phyloP scores from a whole-genome alignment of 2,329 filamentous ascomycete species.

The Xylariales sp. region DNA sequence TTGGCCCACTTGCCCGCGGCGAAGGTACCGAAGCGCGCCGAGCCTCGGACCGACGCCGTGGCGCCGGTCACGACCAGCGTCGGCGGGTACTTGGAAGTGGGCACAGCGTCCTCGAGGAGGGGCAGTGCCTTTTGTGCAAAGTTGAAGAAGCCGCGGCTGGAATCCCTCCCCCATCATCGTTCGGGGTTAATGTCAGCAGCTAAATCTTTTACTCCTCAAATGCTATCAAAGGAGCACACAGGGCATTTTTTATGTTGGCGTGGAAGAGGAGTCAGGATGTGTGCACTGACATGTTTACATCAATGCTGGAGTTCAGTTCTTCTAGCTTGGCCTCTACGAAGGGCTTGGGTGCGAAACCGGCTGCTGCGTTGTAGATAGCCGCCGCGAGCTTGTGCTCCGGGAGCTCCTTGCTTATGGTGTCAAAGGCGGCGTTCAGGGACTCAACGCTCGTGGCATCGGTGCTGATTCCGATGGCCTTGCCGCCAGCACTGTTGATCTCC shows the following conservation, averaged over 20 bases:
- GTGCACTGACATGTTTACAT: constrained; percentile 39
- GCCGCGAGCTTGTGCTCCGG: constrained; percentile 53
- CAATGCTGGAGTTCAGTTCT: constrained; percentile 42
- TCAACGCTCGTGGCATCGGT: constrained; percentile 53
- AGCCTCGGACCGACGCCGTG: constrained; percentile 73
- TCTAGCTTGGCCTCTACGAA: constrained; percentile 50
- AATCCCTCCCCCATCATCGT: no score
- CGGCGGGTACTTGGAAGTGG: constrained; percentile 58
- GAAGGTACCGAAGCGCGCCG: constrained; percentile 65
- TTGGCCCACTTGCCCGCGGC: constrained; percentile 77
- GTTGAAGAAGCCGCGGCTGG: constrained; percentile 64
- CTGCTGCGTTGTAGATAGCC: constrained; percentile 68
- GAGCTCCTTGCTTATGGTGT: constrained; percentile 55
- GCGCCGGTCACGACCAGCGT: constrained; percentile 84
- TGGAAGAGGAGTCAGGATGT: not conserved
- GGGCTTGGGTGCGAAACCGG: constrained; percentile 43
- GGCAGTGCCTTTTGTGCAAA: constrained; percentile 73
- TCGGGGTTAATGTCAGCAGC: no score
- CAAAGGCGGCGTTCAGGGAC: constrained; percentile 48
- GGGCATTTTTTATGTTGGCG: no score
- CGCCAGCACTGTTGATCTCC: constrained; percentile 64
- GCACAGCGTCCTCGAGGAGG: constrained; percentile 59
- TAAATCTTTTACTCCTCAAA: no score
- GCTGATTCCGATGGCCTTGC: constrained; percentile 65
- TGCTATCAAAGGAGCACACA: no score